Base-by-base conservation (phyloP, 2,329 filamentous ascomycete genomes). In the Dactylellina leptospora region DNA sequence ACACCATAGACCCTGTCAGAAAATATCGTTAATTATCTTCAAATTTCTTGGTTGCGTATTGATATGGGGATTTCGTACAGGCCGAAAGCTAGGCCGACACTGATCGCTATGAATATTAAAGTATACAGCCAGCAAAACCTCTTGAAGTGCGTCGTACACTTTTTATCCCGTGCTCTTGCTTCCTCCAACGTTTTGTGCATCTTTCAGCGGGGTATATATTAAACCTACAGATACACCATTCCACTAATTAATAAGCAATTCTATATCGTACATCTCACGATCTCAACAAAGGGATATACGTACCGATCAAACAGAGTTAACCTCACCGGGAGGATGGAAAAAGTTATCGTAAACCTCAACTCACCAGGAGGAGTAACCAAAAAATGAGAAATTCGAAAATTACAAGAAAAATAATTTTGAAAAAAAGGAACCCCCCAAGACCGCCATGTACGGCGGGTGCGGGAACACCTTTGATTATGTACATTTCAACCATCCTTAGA, bases 41-140 rank as follows among this genome's bases (percentile, higher is more conserved):
- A 25, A 28, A 10, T 33, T 18, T n/a, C 3, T 40, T 36, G 6
- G 5, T 27, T 6, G 9, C 25, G 5, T 6, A 16, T 42, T 16
- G 23, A n/a, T 33, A n/a, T 16, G 55, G 11, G n/a, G 16, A n/a
- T 28, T 40, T 83, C 86, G 84, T 81, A 88, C 87, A 88, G 78
- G 27, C 87, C 80, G 36, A 85, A 81, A 16, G 89, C 82, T 36
- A 87, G 80, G 13, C 89, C 78, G 30, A 86, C 81, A 45, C 84
- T 78, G 44, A 86, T 78, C 72, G 82, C 75, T 62, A 83, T 77
- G 54, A 86, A 78, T 13, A 82, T 77, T 62, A 88, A 79, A 66
- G 88, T 77, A 75, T 87, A 82, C 72, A 82, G 75, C 86, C 86
- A 88, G 87, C 87, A 89, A 75, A 84, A 87, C 74, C 80, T 82